Base-by-base conservation (phyloP, 345 rosid genomes). In the Pistacia atlantica region DNA sequence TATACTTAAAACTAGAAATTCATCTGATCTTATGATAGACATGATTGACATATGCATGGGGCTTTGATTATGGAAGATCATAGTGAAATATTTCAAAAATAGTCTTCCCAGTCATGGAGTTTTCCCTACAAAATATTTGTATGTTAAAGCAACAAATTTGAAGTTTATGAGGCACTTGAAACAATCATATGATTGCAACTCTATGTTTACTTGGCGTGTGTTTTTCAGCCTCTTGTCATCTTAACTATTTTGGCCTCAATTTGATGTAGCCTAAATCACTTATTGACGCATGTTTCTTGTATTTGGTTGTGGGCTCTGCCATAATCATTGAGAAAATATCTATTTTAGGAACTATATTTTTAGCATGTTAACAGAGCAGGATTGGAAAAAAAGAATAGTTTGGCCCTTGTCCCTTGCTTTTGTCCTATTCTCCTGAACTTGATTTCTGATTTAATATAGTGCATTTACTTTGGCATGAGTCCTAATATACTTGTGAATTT, bases 401-500 rank as follows among this genome's bases (percentile, higher is more conserved):
- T 79, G 42, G 38, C 38, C 67, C 45, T 60, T 59, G 60, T 33
- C 17, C 46, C 60, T 57, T 37, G 46, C 49, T 59, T 54, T 74
- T 42, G 59, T 52, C 37, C n/a, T 51, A 52, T 64, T 64, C 33
- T n/a, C 28, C 52, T 37, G 51, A 49, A 37, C 59, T 52, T 13
- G 48, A 49, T 51, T 54, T 61, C 60, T 75, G 63, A 64, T 65
- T 65, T 9, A 13, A 37, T 37, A 17, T 22, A 22, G 12, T 12
- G 9, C 60, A 11, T 63, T 74, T 67, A 22, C 16, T 5, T 58
- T 57, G 13, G 75, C 16, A 28, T 52, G 45, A 74, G 52, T 56
- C 72, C 83, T 78, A 72, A 73, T 72, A 25, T 48, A n/a, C 76
- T 16, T 64, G 45, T 75, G 35, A 56, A 69, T 68, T 59, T 35